Conservation (phyloP, 441 rosid species). For the Manihot esculenta region DNA sequence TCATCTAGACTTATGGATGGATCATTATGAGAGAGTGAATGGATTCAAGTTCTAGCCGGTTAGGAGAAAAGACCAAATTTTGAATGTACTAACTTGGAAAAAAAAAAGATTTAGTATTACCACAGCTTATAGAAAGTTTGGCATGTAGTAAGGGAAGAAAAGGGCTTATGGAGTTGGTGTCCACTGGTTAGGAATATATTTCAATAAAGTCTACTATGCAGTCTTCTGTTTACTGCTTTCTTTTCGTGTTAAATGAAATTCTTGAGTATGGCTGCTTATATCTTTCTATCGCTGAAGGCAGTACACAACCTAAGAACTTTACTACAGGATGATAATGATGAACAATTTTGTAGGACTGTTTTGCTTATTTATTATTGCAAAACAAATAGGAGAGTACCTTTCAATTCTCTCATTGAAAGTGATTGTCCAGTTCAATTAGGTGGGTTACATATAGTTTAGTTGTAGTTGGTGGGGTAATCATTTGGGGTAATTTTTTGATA, state of each 20-base stretch:
- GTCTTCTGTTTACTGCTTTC: background rate
- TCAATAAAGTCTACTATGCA: background rate
- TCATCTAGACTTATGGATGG: background rate
- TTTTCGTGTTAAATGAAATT: background rate
- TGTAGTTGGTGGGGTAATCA: background rate
- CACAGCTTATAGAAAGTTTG: background rate
- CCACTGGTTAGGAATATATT: background rate
- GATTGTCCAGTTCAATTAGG: background rate
- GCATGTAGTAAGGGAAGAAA: background rate
- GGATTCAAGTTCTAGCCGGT: background rate
- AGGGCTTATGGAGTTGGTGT: background rate
- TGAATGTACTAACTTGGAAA: too few relatives aligned
- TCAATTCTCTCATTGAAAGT: background rate
- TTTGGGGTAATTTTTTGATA: background rate
- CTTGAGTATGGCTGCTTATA: background rate
- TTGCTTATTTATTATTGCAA: background rate
- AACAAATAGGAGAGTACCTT: background rate
- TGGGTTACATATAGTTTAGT: background rate
- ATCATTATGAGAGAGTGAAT: background rate
- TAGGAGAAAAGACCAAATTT: background rate
- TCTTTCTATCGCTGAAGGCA: background rate
- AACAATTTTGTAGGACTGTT: background rate
- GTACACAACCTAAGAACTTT: background rate
- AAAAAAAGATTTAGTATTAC: background rate
- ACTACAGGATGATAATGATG: background rate